Evolutionary conservation across 768 basidiomycete species (phyloP), one percentile per base, ranked within the genome.

Genomic region (Termitomyces sp.): DNA sequence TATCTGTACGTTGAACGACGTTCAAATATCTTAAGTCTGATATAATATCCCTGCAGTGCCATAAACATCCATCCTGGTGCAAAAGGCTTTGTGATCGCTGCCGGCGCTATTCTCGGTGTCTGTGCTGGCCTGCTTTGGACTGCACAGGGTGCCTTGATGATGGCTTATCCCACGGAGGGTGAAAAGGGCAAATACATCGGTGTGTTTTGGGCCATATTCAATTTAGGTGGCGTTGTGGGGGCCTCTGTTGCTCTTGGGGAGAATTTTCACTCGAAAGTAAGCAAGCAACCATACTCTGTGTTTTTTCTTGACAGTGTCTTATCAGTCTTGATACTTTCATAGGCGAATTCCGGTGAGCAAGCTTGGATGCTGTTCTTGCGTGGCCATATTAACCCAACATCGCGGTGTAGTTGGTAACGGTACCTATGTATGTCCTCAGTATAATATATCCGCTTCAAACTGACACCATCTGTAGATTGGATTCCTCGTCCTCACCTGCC

Each of bases 121-220:
- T 89, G 87, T 64, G 90, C 79, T 3, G 79, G 78, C 47, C 64
- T 93, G 41, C 73, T 92, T 14, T 92, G 91, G 91, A 86, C 89
- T 3, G 88, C 89, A 0, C 90, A 93, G 63, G 91, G 89, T 11
- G 83, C 82, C 8, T 73, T 93, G 55, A 92, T 92, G 84, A 72
- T 94, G 70, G 81, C 88, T 2, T 93, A 93, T 67, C 88, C 90
- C 0, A 90, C 88, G 0, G 90, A 93, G 66, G 67, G 68, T 50
- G 80, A 91, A 66, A 93, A 93, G 68, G 90, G 90, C n/a, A 75
- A 70, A 46, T 91, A 79, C 69, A 90, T 93, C 54, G 85, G 79
- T 44, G 82, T 90, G 52, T 93, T 92, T 72, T 93, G 91, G 91
- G 70, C 78, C 45, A 87, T 92, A 57, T 93, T 94, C 76, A 91